Conservation (phyloP, 1,284 basidiomycete genomes). For the Heliocybe sulcata region DNA sequence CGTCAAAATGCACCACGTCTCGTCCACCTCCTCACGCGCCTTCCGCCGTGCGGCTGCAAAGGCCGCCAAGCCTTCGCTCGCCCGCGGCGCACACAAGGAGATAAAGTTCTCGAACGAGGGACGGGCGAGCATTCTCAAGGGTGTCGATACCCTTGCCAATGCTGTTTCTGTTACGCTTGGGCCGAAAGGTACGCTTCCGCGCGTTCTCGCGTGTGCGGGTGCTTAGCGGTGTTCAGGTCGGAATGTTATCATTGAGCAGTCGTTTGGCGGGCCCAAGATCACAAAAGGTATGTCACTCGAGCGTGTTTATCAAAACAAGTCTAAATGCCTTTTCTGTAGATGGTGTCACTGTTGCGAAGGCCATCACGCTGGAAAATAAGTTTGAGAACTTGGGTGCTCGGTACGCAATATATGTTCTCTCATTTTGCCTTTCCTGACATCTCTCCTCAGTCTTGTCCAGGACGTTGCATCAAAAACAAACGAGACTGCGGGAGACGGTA, state of each 20-base stretch:
- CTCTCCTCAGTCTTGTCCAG: slow-evolving; percentile 69
- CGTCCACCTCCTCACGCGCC: slow-evolving; percentile 33
- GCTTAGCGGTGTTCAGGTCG: slow-evolving; percentile 49
- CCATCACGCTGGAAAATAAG: slow-evolving; percentile 94
- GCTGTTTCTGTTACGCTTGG: slow-evolving; percentile 94
- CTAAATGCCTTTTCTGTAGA: slow-evolving; percentile 39
- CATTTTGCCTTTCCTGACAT: slow-evolving; percentile 3
- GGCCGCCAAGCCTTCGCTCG: slow-evolving; percentile 40
- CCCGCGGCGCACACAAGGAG: slow-evolving; percentile 86
- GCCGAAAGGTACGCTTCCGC: slow-evolving; percentile 70
- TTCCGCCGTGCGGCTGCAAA: slow-evolving; percentile 35
- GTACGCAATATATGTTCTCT: slow-evolving; percentile 35
- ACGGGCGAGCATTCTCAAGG: slow-evolving; percentile 88
- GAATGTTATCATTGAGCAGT: slow-evolving; percentile 99
- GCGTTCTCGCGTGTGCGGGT: not conserved
- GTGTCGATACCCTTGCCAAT: slow-evolving; percentile 95
- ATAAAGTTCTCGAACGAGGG: slow-evolving; percentile 97
- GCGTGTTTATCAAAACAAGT: not conserved
- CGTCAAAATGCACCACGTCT: slow-evolving; percentile 28
- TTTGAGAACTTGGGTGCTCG: slow-evolving; percentile 98
- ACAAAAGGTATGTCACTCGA: slow-evolving; percentile 68
- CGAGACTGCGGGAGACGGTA: slow-evolving; percentile 96
- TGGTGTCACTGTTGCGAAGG: slow-evolving; percentile 97
- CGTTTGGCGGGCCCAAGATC: slow-evolving; percentile 96
- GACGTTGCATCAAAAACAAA: slow-evolving; percentile 97